Evolutionary conservation across 305 asterid species (phyloP).

Genomic region (Galium porrigens): DNA sequence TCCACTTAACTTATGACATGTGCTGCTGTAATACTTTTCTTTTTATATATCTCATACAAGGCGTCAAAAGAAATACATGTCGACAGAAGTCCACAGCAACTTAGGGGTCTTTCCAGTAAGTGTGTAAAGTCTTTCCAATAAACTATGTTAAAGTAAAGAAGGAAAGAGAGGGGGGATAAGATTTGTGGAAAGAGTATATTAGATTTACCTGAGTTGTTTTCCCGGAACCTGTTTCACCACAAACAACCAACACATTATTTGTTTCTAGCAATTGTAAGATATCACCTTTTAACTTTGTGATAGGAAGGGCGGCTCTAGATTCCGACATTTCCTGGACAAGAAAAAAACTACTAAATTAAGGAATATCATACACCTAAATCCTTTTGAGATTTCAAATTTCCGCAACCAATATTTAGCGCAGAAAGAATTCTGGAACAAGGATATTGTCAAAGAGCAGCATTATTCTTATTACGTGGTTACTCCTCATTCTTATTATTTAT

Average conservation of each 20-base stretch:
- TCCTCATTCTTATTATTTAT: background rate
- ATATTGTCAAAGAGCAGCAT: background rate
- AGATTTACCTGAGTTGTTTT: conserved; percentile 85
- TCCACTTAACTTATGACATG: background rate
- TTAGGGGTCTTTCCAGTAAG: too few species aligned
- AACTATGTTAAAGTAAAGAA: background rate
- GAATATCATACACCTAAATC: background rate
- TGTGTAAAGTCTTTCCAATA: too few species aligned
- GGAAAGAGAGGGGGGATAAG: background rate
- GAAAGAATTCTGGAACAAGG: background rate
- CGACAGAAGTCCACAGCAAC: too few species aligned
- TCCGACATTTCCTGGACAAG: conserved; percentile 58
- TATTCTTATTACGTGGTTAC: background rate
- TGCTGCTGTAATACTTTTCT: background rate
- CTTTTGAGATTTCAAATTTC: background rate
- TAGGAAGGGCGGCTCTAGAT: conserved; percentile 69
- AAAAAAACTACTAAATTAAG: conserved; percentile 1
- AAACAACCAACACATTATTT: conserved; percentile 68
- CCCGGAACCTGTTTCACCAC: conserved; percentile 98
- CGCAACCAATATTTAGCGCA: background rate
- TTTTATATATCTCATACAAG: too few species aligned
- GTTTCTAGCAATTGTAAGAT: conserved; percentile 53
- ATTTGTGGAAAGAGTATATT: conserved; percentile 7
- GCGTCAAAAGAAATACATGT: background rate
- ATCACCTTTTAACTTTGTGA: conserved; percentile 60